phyloP scores from a whole-genome alignment of 1,284 basidiomycete genomes.

The Xerocomus nothofagi region DNA sequence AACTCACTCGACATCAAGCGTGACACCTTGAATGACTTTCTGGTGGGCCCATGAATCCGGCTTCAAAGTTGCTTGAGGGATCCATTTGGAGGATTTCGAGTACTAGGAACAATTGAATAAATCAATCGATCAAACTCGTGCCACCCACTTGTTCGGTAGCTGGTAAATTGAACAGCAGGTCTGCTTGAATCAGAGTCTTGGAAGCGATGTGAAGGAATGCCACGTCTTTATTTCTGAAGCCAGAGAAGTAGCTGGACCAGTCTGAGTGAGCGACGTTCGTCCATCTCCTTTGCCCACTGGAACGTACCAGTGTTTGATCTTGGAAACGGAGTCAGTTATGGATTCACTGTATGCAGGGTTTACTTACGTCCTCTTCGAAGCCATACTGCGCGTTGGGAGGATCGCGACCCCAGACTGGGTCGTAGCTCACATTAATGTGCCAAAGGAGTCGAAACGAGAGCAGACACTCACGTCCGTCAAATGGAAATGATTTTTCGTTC shows the following conservation, averaged over 20 bases:
- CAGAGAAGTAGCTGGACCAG: constrained; percentile 69
- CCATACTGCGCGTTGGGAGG: constrained; percentile 67
- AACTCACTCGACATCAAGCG: constrained; percentile 28
- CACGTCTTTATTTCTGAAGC: constrained; percentile 84
- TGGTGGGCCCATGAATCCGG: constrained; percentile 64
- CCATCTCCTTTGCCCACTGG: neutral
- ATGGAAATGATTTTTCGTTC: constrained; percentile 44
- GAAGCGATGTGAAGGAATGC: constrained; percentile 83
- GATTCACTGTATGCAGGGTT: neutral
- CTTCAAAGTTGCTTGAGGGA: constrained; percentile 52
- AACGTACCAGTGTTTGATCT: constrained; percentile 66
- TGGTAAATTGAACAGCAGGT: constrained; percentile 90
- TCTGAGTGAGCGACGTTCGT: constrained; percentile 5
- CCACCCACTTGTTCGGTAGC: constrained; percentile 73
- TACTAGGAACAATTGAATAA: constrained; percentile 41
- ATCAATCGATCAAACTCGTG: neutral
- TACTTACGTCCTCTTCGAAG: constrained; percentile 76
- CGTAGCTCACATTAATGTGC: neutral
- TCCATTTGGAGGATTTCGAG: constrained; percentile 45
- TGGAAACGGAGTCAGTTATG: constrained; percentile 2
- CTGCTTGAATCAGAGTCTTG: constrained; percentile 83
- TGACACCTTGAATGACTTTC: constrained; percentile 43
- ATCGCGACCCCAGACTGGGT: constrained; percentile 64
- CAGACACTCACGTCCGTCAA: constrained; percentile 58
- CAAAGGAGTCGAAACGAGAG: neutral